Percentiles rank a stretch among this genome's conserved stretches.
Conservation (phyloP, 441 rosid genomes). For the Populus trichocarpa region DNA sequence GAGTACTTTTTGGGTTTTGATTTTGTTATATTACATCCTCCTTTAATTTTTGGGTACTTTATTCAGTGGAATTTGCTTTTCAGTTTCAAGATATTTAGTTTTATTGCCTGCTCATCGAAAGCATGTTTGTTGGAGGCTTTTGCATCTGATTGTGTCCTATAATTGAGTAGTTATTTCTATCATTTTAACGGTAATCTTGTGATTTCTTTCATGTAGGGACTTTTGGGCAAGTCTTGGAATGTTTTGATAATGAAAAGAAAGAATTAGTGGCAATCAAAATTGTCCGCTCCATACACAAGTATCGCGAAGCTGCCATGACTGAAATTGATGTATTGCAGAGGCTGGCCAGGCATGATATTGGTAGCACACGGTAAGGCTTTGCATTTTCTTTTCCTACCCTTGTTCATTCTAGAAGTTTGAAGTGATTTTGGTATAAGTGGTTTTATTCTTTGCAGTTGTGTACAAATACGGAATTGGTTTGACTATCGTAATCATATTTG, state of each 20-base stretch:
- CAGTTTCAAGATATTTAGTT: background rate
- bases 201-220: constrained; percentile 51
- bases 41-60: background rate
- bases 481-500: no score
- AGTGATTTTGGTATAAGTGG: no score
- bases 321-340: constrained; percentile 81
- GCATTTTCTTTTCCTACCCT: constrained; percentile 15
- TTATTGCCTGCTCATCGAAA: background rate
- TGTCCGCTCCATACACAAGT: constrained; percentile 74
- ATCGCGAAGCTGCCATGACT: constrained; percentile 91
- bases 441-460: no score
- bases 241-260: constrained; percentile 67
- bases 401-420: no score
- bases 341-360: constrained; percentile 73
- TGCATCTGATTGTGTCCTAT: background rate
- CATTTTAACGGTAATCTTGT: constrained; percentile 7
- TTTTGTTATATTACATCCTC: background rate
- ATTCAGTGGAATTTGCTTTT: background rate
- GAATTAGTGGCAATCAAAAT: constrained; percentile 85
- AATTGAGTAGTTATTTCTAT: background rate
- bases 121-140: background rate
- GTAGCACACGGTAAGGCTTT: constrained; percentile 68
- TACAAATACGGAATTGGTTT: no score
- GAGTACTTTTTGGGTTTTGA: constrained; percentile 18
- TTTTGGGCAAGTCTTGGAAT: constrained; percentile 92